Evolutionary conservation across 305 asterid species (phyloP), one percentile per base, ranked within the genome.

Genomic region (Stenogyne calaminthoides): DNA sequence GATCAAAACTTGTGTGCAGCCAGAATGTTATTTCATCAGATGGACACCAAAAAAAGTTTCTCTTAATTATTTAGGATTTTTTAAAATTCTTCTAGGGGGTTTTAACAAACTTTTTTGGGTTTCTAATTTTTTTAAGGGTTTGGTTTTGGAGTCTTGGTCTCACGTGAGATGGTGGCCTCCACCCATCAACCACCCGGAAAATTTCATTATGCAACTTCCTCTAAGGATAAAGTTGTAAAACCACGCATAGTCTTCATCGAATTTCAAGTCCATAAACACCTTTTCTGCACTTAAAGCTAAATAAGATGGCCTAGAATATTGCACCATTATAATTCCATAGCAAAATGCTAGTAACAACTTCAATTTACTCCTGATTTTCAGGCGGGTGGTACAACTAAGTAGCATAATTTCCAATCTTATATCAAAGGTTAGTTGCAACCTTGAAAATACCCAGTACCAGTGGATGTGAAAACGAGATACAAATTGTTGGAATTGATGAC

Each of bases 271-370:
- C 59, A 59, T 25, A 27, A 15, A 1, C 16, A 20, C 59, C 11
- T 25, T 19, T 34, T 39, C 44, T 39, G 11, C 16, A 39, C 44
- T 57, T 20, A 15, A 39, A 59, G 46, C 49, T 59, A 47, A 58
- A 27, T 57, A 51, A 5, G 15, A 60, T 44, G 51, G 37, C 9
- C 60, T 14, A 59, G 19, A 42, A n/a, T 42, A 71, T 61, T 61
- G 57, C 29, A 64, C n/a, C 64, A 73, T 18, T 39, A n/a, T 19
- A 64, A 54, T 15, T 63, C 54, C 34, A 39, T 25, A 22, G 44
- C 16, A 55, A 1, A 12, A 52, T 22, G 25, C 32, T 40, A 15
- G 46, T 40, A 58, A 22, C 32, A 22, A 54, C 9, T 46, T 42
- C 25, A 49, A 11, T 6, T 62, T 16, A 16, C 22, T 72, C 10